Base-by-base conservation (phyloP, 2,329 filamentous ascomycete genomes). In the Aureobasidium sp. region DNA sequence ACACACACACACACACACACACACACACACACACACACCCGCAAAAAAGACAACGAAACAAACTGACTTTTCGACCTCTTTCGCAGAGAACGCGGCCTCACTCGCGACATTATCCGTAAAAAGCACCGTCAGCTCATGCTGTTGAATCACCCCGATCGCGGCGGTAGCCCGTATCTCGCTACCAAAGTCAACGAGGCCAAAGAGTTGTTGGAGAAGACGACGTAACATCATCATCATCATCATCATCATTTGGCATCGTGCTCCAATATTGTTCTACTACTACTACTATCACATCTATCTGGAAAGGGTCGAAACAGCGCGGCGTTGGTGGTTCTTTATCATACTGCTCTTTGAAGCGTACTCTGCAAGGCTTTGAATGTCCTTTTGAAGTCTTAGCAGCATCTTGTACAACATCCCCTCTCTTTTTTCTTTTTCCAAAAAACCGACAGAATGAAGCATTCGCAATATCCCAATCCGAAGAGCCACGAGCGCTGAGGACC, bases 111-210 rank as follows among this genome's bases (percentile, higher is more conserved):
- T 68, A 77, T 98, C 63, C 88, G 93, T 68, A 96, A 96, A 74
- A 89, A 90, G 62, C 93, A 98, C 73, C 85, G 93, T 59, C 89
- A 85, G 52, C 82, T 97, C 61, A 98, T 98, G 91, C 82, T 98
- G 54, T 78, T 95, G 60, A 98, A 98, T 77, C 93, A 98, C 71
- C 93, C 93, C 59, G 93, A 98, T 77, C 86, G 93, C 66, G 93
- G 93, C 60, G 93, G 93, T 34, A 96, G 90, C 67, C 93, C 93
- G 6, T 98, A 97, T 68, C 75, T 98, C 39, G 93, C 93, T 12
- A 96, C 90, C 51, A 98, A 98, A 72, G 86, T 98, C 68, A 98
- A 98, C 73, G 93, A 98, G 71, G 93, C 93, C 34, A 98, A 98
- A 72, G 91, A 97, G 69, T 81, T 97, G 58, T 69, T 98, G 61